Conservation (phyloP, 805 yeast species). For the Myxozyma mucilagina region DNA sequence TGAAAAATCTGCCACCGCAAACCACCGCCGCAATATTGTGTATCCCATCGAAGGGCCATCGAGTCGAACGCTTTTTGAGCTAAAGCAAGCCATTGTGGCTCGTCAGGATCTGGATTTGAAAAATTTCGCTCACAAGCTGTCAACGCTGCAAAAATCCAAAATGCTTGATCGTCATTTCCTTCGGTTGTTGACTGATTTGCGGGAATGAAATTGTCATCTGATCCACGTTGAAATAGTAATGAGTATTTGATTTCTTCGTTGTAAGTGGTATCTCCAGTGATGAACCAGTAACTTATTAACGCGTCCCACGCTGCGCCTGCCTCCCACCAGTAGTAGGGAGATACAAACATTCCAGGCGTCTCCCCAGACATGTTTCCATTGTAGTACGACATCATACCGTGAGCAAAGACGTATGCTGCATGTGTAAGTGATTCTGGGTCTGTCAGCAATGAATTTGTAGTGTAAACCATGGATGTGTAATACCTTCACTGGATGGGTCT, state of each 20-base stretch:
- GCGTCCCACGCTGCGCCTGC: conserved; percentile 86
- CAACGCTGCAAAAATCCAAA: conserved; percentile 94
- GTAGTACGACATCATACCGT: conserved; percentile 70
- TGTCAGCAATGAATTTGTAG: conserved; percentile 8
- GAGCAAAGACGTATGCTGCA: conserved; percentile 54
- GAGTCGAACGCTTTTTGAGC: conserved; percentile 90
- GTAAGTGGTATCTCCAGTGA: conserved; percentile 68
- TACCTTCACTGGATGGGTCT: background rate
- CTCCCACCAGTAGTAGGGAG: conserved; percentile 97
- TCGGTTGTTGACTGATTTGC: conserved; percentile 86
- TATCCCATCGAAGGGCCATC: conserved; percentile 88
- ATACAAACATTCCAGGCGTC: conserved; percentile 79
- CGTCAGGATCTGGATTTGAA: conserved; percentile 59
- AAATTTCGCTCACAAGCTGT: conserved; percentile 88
- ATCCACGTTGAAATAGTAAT: conserved; percentile 70
- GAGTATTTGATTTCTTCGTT: conserved; percentile 60
- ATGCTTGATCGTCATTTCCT: conserved; percentile 97
- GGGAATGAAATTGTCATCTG: conserved; percentile 77
- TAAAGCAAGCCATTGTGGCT: conserved; percentile 77
- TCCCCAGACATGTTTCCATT: conserved; percentile 67
- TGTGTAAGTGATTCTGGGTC: conserved; percentile 53
- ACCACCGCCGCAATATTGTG: conserved; percentile 74
- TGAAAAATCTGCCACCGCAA: conserved; percentile 93
- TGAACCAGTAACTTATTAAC: conserved; percentile 73
- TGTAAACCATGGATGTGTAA: background rate